Conservation (phyloP, 345 rosid genomes). For the Gossypium australe region DNA sequence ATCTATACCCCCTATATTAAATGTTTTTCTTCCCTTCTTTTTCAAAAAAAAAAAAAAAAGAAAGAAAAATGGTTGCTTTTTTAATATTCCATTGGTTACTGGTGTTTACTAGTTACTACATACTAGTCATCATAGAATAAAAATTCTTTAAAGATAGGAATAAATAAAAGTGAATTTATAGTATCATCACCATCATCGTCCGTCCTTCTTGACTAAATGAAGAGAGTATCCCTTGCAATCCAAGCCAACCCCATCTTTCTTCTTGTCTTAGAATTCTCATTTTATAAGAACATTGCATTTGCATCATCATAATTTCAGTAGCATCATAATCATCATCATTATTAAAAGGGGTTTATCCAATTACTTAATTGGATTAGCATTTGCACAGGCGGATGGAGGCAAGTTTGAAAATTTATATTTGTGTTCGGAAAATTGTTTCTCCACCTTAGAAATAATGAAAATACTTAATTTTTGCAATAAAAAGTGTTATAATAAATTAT, state of each 20-base stretch:
- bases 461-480: too few relatives aligned
- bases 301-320: neutral
- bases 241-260: conserved; percentile 26
- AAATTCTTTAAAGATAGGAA: neutral
- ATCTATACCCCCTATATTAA: neutral
- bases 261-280: conserved; percentile 3
- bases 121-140: neutral
- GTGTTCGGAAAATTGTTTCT: too few relatives aligned
- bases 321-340: neutral
- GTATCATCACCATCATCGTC: neutral
- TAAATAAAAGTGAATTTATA: conserved; percentile 1
- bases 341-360: neutral
- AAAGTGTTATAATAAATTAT: too few relatives aligned
- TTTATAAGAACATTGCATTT: neutral
- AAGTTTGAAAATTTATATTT: too few relatives aligned
- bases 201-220: conserved; percentile 7
- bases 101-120: neutral
- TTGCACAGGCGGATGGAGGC: too few relatives aligned
- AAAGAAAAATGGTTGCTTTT: neutral
- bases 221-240: conserved; percentile 36
- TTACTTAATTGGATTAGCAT: neutral
- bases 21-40: neutral
- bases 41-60: neutral
- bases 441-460: too few relatives aligned
- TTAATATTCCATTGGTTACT: neutral